These are phyloP conservation scores for Cenchrus purpureus DNA, from an alignment of 176 grass and related monocot genomes.

Conservation along the genomic window DNA sequence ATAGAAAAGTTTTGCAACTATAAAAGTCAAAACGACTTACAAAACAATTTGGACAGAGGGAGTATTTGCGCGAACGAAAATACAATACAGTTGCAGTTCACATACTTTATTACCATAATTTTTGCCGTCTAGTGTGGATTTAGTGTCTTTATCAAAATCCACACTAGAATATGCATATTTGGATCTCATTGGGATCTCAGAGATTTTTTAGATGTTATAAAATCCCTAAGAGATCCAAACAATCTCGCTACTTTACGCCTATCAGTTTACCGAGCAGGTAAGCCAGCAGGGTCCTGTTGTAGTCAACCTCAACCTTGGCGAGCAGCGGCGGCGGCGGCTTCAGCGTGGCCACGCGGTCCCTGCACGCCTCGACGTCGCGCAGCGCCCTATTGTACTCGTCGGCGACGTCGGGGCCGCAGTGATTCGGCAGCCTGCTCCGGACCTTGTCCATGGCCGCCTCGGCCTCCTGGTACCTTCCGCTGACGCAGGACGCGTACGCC, in stretches of 20 bases:
- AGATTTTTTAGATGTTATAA: too few species aligned
- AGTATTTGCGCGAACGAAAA: neutral
- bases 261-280: neutral
- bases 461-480: neutral
- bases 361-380: neutral
- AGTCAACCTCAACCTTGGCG: neutral
- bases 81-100: neutral
- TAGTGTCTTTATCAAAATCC: too few species aligned
- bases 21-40: too few species aligned
- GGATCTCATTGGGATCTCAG: too few species aligned
- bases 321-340: neutral
- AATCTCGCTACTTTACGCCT: neutral
- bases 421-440: neutral
- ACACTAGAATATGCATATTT: too few species aligned
- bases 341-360: neutral
- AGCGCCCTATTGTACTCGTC: neutral
- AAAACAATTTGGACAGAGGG: too few species aligned
- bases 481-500: neutral
- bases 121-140: neutral
- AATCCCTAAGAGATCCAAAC: too few species aligned
- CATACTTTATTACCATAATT: neutral
- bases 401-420: neutral
- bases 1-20: too few species aligned
- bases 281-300: neutral
- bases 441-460: neutral